A percentile compares a stretch with the other conserved stretches of the same genome.
Conservation (phyloP, 179 eudicot genomes). For the Camellia oleifera region DNA sequence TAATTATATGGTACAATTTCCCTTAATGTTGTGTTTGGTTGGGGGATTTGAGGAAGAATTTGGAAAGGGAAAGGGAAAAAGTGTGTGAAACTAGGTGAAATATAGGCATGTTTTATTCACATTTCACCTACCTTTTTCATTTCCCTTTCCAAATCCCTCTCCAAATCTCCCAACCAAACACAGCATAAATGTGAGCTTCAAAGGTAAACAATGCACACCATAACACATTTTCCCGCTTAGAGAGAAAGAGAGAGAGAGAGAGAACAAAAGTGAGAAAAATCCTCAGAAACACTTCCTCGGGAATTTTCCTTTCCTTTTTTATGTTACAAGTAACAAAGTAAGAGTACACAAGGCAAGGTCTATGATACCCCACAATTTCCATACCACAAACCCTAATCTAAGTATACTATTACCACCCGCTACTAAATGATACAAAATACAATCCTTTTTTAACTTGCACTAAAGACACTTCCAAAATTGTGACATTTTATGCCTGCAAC, state of each 20-base stretch:
- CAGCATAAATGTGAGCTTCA: too few relatives aligned
- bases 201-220: too few relatives aligned
- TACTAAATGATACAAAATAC: constrained; percentile 4
- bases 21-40: too few relatives aligned
- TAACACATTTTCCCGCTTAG: background rate
- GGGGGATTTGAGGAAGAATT: too few relatives aligned
- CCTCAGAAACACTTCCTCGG: constrained; percentile 2
- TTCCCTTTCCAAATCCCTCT: too few relatives aligned
- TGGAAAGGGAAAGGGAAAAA: too few relatives aligned
- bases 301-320: background rate
- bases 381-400: background rate
- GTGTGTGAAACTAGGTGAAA: too few relatives aligned
- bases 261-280: too few relatives aligned
- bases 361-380: constrained; percentile 5
- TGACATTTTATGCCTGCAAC: constrained; percentile 11
- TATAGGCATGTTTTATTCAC: too few relatives aligned
- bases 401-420: background rate
- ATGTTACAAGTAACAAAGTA: constrained; percentile 1
- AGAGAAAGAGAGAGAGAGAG: background rate
- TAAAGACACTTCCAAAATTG: constrained; percentile 9
- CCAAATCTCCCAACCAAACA: too few relatives aligned
- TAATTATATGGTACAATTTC: too few relatives aligned
- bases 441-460: background rate
- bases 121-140: too few relatives aligned
- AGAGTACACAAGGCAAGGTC: background rate